Conservation (phyloP, 768 basidiomycete genomes). For the Gloeopeniophorella convolvens region DNA sequence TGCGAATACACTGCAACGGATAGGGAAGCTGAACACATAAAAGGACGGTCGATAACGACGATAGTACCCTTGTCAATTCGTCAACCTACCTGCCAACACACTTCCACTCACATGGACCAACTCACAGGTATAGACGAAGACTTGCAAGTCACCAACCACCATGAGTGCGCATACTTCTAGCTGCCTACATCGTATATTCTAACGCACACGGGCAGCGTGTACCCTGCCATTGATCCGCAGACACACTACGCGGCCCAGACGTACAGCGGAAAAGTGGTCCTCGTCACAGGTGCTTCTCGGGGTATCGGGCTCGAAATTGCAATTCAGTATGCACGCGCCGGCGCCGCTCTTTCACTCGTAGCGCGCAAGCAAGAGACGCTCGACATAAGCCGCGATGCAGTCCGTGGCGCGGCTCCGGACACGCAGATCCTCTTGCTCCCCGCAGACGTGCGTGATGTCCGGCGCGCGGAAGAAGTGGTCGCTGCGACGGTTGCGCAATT, state of each 20-base stretch:
- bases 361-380: constrained; percentile 15
- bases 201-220: too few species aligned
- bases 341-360: neutral
- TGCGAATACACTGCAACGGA: too few species aligned
- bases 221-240: neutral
- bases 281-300: constrained; percentile 25
- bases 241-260: neutral
- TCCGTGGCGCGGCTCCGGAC: neutral
- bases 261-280: neutral
- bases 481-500: neutral
- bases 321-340: constrained; percentile 13
- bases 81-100: too few species aligned
- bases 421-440: neutral
- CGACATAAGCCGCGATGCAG: neutral
- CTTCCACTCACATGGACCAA: too few species aligned
- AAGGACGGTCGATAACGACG: too few species aligned
- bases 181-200: too few species aligned
- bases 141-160: too few species aligned
- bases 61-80: too few species aligned
- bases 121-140: too few species aligned
- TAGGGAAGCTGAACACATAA: too few species aligned
- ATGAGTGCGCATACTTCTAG: too few species aligned
- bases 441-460: neutral
- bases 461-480: neutral
- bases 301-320: too few species aligned